Evolutionary conservation across 495 filamentous ascomycete species (phyloP).

Genomic region (Astrothelium macrocarpum): DNA sequence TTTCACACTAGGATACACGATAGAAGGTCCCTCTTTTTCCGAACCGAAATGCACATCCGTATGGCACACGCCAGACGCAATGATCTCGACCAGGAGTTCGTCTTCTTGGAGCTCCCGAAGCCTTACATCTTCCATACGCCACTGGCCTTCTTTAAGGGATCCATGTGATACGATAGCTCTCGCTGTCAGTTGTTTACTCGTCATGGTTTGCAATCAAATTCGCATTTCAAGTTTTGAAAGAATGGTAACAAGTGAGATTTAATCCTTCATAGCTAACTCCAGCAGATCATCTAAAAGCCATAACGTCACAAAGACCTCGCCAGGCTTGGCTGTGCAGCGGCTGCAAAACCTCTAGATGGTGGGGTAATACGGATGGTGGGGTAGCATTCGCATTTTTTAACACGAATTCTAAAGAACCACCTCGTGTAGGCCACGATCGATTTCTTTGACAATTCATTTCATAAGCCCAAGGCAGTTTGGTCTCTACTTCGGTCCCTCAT

Average conservation of each 20-base stretch:
- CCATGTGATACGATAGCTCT: slow-evolving; percentile 26
- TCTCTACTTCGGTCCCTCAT: too few relatives aligned
- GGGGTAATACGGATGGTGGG: background rate
- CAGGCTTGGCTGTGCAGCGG: background rate
- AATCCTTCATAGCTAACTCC: background rate
- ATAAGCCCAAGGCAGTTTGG: too few relatives aligned
- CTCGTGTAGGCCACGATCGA: too few relatives aligned
- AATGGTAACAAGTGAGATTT: background rate
- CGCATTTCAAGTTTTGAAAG: background rate
- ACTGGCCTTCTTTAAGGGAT: slow-evolving; percentile 21
- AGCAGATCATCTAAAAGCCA: background rate
- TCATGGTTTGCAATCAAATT: background rate
- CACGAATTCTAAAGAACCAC: too few relatives aligned
- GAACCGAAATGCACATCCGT: slow-evolving; percentile 20
- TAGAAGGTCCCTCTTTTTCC: slow-evolving; percentile 13
- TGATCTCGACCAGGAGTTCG: slow-evolving; percentile 25
- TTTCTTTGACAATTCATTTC: too few relatives aligned
- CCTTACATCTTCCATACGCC: slow-evolving; percentile 25
- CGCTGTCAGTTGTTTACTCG: background rate
- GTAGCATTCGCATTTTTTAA: too few relatives aligned
- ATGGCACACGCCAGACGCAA: slow-evolving; percentile 23
- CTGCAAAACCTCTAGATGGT: background rate
- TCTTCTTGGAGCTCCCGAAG: slow-evolving; percentile 18
- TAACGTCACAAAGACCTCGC: background rate
- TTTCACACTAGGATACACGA: slow-evolving; percentile 22